phyloP scores from a whole-genome alignment of 2,329 filamentous ascomycete species.

The Ustulina deusta region DNA sequence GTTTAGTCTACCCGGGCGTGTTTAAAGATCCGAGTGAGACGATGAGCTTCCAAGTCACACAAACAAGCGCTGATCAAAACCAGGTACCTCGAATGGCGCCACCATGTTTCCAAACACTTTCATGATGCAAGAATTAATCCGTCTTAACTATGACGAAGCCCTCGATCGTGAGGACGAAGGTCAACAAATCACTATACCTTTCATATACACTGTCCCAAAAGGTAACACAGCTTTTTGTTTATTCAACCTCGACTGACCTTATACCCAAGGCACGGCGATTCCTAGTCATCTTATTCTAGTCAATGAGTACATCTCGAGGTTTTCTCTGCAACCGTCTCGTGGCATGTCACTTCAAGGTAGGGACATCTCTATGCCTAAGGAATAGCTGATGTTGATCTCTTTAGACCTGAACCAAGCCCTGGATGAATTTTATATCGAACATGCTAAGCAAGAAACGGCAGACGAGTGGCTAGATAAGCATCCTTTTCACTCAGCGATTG shows the following conservation, averaged over 20 bases:
- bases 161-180: background rate
- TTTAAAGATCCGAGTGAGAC: background rate
- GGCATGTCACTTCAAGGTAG: conserved; percentile 5
- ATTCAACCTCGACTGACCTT: background rate
- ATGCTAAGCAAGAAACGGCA: background rate
- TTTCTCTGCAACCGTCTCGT: conserved; percentile 5
- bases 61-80: background rate
- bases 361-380: background rate
- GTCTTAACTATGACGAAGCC: background rate
- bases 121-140: conserved; percentile 3
- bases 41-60: background rate
- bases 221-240: background rate
- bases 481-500: background rate
- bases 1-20: background rate
- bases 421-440: conserved; percentile 5
- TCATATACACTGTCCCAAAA: background rate
- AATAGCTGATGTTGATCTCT: background rate
- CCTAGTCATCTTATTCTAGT: conserved; percentile 2
- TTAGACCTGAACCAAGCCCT: background rate
- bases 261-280: background rate
- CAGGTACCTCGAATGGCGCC: background rate
- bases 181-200: background rate
- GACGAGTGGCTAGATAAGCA: conserved; percentile 8
- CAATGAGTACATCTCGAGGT: background rate
- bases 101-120: conserved; percentile 7